Evolutionary conservation across 2,329 filamentous ascomycete species (phyloP), one percentile per base, ranked within the genome.

Genomic region (Colletotrichum scovillei): DNA sequence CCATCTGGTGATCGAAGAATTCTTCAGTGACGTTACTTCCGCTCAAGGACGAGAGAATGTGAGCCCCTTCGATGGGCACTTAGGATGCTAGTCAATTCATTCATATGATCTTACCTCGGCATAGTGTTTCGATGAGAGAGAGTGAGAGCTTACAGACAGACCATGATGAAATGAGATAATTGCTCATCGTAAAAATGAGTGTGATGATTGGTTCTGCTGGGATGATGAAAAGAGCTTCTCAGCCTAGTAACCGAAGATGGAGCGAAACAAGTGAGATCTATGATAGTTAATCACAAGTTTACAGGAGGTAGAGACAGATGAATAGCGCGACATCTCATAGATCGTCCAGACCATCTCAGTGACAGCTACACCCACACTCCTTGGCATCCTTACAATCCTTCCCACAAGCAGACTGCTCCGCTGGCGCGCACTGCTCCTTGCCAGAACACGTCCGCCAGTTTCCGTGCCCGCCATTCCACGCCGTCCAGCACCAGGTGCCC

Each of bases 401-500:
- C 5, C 56, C 57, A 24, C 42, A 68, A 24, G 14, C 42, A n/a
- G 57, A 4, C 24, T 5, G 52, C 1, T 28, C 28, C 2, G 35
- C 42, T 0, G 28, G 38, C 28, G 11, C n/a, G 12, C 65, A 68
- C 14, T 62, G 56, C 22, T n/a, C 14, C 2, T 69, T 57, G 0
- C 5, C 49, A 32, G 62, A 28, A 32, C 67, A 55, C 4, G n/a
- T 49, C 24, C 67, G 9, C 67, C 59, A 57, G 19, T 63, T 28
- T 16, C 58, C 58, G 24, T 46, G 32, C 1, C 67, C 59, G 7
- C 28, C 7, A 22, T 30, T 46, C 65, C 65, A 38, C 5, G 65
- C 42, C 14, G 28, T 62, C 56, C 65, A 67, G 30, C 65, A 62
- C 64, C 64, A 53, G 6, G 35, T 58, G 9, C 65, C 42, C 16